These are phyloP conservation scores for Polytrichum formosum DNA, from an alignment of 225 moss, liverwort and hornwort genomes.

Conservation along the genomic window DNA sequence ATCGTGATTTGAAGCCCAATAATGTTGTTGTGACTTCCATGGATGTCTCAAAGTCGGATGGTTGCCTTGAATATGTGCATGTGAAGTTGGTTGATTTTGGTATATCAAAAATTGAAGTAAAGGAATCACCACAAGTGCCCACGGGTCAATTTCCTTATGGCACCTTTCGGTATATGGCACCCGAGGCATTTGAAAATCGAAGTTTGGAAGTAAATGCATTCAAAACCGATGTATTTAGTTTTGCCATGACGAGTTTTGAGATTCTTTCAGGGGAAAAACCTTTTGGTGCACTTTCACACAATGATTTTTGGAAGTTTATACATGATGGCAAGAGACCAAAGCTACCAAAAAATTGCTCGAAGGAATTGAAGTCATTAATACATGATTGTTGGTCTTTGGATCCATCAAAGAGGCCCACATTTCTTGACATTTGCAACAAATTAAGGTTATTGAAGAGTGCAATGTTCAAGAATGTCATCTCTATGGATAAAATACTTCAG, in stretches of 20 bases:
- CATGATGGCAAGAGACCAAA: neutral
- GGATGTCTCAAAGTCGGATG: neutral
- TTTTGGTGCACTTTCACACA: neutral
- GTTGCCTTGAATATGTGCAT: neutral
- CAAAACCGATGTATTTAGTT: neutral
- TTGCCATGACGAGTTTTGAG: neutral
- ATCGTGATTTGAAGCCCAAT: constrained; percentile 5
- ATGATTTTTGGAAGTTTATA: neutral
- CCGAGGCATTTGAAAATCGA: neutral
- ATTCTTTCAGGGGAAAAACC: neutral
- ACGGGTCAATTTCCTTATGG: neutral
- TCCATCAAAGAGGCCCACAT: constrained; percentile 3
- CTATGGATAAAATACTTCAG: neutral
- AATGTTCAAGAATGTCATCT: neutral
- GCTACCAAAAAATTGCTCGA: neutral
- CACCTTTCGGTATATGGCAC: constrained; percentile 4
- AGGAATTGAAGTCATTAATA: neutral
- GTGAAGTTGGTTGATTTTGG: constrained; percentile 4
- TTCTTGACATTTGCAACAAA: neutral
- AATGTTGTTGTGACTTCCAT: neutral
- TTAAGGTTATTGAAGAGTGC: neutral
- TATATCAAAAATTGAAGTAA: constrained; percentile 1
- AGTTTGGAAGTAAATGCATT: neutral
- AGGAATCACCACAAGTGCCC: neutral
- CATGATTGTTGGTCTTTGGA: neutral